Evolutionary conservation across 495 filamentous ascomycete genomes (phyloP), one percentile per base, ranked within the genome.

Genomic region (Pseudevernia furfuracea): DNA sequence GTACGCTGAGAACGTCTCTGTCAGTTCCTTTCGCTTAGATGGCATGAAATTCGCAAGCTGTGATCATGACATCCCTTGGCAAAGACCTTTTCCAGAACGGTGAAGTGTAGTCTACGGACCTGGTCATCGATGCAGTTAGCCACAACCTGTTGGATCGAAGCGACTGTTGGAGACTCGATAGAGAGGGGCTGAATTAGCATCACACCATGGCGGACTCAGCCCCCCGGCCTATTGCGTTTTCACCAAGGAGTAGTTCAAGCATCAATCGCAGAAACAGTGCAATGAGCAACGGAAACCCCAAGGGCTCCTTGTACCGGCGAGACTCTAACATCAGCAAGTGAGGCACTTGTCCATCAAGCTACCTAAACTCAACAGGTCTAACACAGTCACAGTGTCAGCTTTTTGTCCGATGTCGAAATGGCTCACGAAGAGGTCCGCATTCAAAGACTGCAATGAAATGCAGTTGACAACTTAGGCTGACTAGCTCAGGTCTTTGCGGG

Each of bases 331-430:
- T 87, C 72, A 96, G 91, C 82, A 89, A 81, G 84, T 87, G 60
- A 64, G 73, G 25, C 32, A 28, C 37, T 58, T 41, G 38, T 39
- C 19, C 19, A 55, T 21, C 8, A n/a, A n/a, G 4, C 34, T 58
- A 28, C 11, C 30, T 7, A 30, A 59, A 28, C 23, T 11, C 19
- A 66, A 10, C 46, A 38, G 43, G 17, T 61, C 58, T 58, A 9
- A 61, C 17, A 53, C 15, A 67, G 0, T 36, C 36, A 38, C 69
- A 84, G 82, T 73, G 78, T 87, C 48, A 95, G 90, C 74, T 85
- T 96, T 68, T 84, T 96, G 46, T 90, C 89, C 41, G 92, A 97
- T 73, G 93, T 99, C n/a, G 94, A 96, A 73, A 99, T 99, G 94
- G 95, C 94, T 34, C 91, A 92, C 55, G 89, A 96, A 72, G 93